These are phyloP conservation scores for Botrytis aclada DNA, from an alignment of 2,329 filamentous ascomycete genomes.

Conservation along the genomic window DNA sequence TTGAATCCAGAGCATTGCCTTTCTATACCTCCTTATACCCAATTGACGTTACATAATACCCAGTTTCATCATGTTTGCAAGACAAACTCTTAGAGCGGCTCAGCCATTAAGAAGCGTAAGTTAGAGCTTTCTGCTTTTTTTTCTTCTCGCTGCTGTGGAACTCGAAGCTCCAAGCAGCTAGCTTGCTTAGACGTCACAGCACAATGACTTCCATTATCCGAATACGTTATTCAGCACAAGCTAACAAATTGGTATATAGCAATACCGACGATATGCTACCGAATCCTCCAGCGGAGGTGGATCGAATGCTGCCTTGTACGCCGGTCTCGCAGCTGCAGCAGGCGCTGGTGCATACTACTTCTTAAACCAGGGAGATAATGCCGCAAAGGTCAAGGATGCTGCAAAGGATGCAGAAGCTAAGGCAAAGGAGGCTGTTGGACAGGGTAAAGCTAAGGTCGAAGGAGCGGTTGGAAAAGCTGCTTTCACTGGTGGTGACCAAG, in stretches of 20 bases:
- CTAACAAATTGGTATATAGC: constrained; percentile 42
- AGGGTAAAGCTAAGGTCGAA: constrained; percentile 32
- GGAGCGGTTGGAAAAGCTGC: constrained; percentile 42
- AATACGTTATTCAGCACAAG: constrained; percentile 12
- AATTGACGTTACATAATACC: not conserved
- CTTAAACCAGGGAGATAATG: constrained; percentile 44
- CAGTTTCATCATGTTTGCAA: constrained; percentile 57
- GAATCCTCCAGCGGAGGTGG: constrained; percentile 47
- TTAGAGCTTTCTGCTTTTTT: constrained; percentile 18
- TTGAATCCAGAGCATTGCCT: not conserved
- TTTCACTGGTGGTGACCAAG: constrained; percentile 85
- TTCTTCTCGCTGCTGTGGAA: not conserved
- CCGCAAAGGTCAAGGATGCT: constrained; percentile 51
- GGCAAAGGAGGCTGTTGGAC: constrained; percentile 43
- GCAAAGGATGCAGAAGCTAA: constrained; percentile 57
- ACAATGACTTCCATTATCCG: not conserved
- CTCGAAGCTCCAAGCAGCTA: not conserved
- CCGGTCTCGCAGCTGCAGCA: constrained; percentile 53
- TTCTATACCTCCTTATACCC: not conserved
- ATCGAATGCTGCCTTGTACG: constrained; percentile 59
- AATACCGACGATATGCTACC: constrained; percentile 72
- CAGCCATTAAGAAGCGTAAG: constrained; percentile 65
- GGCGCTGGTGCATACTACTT: constrained; percentile 59
- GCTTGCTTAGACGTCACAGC: not conserved
- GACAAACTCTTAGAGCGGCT: constrained; percentile 60